These are phyloP conservation scores for Sarocladium oryzae DNA, from an alignment of 2,329 filamentous ascomycete genomes.

Conservation along the genomic window DNA sequence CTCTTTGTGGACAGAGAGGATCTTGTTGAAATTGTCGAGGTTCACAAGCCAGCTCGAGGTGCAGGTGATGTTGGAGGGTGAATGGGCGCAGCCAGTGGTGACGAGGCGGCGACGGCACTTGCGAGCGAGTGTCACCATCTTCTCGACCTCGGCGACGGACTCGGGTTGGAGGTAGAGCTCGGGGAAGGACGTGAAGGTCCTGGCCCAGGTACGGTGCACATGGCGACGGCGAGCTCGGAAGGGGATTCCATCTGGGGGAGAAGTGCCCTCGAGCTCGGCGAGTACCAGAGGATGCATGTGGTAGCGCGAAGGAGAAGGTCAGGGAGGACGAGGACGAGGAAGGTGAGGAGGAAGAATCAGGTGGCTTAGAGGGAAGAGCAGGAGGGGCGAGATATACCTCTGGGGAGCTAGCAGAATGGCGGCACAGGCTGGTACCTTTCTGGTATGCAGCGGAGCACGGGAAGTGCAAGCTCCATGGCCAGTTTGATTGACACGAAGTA, in stretches of 20 bases:
- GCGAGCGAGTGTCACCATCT: constrained; percentile 73
- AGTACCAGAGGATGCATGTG: constrained; percentile 30
- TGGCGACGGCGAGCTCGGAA: constrained; percentile 71
- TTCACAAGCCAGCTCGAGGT: constrained; percentile 94
- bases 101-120: constrained; percentile 75
- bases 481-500: no score
- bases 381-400: constrained; percentile 1
- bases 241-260: constrained; percentile 42
- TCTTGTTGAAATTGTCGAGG: constrained; percentile 71
- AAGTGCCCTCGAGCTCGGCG: constrained; percentile 24
- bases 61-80: constrained; percentile 85
- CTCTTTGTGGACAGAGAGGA: constrained; percentile 62
- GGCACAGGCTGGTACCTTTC: neutral
- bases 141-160: constrained; percentile 73
- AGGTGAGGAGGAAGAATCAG: neutral
- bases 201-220: constrained; percentile 87
- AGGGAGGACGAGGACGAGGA: neutral
- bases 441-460: constrained; percentile 6
- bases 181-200: constrained; percentile 81
- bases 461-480: no score
- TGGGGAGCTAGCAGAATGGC: neutral
- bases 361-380: no score
- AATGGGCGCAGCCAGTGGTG: constrained; percentile 86
- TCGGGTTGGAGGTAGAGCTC: constrained; percentile 88
- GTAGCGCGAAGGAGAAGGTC: neutral